These are phyloP conservation scores for Limnanthes douglasii DNA, from an alignment of 345 rosid species.

Conservation along the genomic window DNA sequence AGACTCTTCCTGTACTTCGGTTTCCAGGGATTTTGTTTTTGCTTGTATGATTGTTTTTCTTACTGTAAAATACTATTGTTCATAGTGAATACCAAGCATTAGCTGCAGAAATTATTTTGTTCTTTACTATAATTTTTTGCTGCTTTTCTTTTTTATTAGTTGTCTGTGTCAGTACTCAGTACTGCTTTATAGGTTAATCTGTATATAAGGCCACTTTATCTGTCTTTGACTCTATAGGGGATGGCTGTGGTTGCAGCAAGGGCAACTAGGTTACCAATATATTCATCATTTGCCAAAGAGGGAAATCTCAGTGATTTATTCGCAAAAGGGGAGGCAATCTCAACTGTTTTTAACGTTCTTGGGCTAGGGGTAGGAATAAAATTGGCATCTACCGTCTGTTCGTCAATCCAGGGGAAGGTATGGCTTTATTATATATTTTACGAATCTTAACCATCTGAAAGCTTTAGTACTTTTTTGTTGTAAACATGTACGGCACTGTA, in stretches of 20 bases:
- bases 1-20: no score
- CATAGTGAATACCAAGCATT: no score
- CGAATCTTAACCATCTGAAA: no score
- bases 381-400: conserved; percentile 80
- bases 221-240: conserved; percentile 36
- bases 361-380: conserved; percentile 79
- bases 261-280: conserved; percentile 86
- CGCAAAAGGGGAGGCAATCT: conserved; percentile 97
- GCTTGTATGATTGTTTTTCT: background rate
- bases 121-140: no score
- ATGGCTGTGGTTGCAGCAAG: conserved; percentile 98
- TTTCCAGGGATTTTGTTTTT: no score
- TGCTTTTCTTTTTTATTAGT: background rate
- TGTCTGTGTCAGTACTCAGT: background rate
- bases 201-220: no score
- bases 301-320: conserved; percentile 95
- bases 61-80: no score
- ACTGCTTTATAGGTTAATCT: no score
- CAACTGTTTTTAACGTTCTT: conserved; percentile 77
- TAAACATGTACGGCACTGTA: no score
- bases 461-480: no score
- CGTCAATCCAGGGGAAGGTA: conserved; percentile 90
- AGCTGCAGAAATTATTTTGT: no score
- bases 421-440: no score
- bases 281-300: conserved; percentile 95